Percentiles rank a stretch among this genome's conserved stretches.
Evolutionary conservation across 140 eudicot species (phyloP).

Genomic region (Anethum foeniculum): DNA sequence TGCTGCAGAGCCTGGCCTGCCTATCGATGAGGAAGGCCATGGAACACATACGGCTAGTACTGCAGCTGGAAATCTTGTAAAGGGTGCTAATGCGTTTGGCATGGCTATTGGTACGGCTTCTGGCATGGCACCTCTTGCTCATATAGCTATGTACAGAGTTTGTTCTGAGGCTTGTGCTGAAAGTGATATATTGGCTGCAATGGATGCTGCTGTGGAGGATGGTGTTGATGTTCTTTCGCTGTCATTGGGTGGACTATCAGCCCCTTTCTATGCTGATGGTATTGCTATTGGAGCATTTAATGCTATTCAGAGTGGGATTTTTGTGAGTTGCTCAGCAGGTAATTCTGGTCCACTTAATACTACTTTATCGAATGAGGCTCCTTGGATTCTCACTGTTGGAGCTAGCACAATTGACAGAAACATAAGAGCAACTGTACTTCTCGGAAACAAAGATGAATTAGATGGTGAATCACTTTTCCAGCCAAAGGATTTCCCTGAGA

Average conservation of each 20-base stretch:
- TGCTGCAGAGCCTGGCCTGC: conserved; percentile 1
- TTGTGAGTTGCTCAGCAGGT: conserved; percentile 61
- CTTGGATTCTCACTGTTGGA: conserved; percentile 79
- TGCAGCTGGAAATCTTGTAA: conserved; percentile 38
- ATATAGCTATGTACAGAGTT: conserved; percentile 52
- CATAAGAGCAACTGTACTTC: conserved; percentile 35
- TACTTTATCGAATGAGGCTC: conserved; percentile 49
- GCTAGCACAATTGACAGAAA: conserved; percentile 67
- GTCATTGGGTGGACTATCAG: conserved; percentile 29
- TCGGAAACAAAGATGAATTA: conserved; percentile 36
- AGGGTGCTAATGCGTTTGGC: conserved; percentile 29
- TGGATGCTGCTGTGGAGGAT: conserved; percentile 57
- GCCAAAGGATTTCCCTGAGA: conserved; percentile 37
- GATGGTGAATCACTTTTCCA: conserved; percentile 53
- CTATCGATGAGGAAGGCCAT: conserved; percentile 32
- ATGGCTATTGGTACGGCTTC: conserved; percentile 26
- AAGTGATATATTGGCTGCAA: conserved; percentile 37
- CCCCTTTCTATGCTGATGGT: conserved; percentile 29
- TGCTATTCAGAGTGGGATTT: conserved; percentile 48
- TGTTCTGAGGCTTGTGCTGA: conserved; percentile 29
- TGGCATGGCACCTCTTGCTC: conserved; percentile 48
- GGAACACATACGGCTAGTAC: conserved; percentile 60
- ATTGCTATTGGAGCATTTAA: conserved; percentile 51
- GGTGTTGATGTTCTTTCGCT: conserved; percentile 58
- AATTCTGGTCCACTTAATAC: conserved; percentile 42